Evolutionary conservation across 108 stramenopile genomes (phyloP).

Genomic region (Nitzschia sp.): DNA sequence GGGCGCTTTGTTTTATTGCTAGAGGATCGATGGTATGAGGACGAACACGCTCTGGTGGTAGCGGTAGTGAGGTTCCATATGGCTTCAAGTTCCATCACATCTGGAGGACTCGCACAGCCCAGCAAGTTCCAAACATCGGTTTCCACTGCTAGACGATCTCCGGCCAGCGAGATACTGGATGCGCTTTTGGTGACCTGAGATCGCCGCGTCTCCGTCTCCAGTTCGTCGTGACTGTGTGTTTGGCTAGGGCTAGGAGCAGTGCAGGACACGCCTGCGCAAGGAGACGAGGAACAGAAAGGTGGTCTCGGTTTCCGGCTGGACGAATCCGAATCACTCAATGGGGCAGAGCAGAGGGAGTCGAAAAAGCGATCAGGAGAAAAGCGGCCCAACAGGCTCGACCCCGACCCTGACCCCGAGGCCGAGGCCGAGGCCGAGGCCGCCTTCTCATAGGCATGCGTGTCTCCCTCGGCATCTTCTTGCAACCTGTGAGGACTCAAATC

Average conservation of each 20-base stretch:
- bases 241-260: slow-evolving; percentile 2
- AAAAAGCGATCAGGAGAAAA: slow-evolving; percentile 23
- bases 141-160: not conserved
- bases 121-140: slow-evolving; percentile 28
- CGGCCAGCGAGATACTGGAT: no score
- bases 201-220: no score
- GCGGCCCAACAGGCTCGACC: not conserved
- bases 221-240: no score
- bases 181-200: no score
- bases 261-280: not conserved
- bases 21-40: not conserved
- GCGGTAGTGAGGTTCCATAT: slow-evolving; percentile 21
- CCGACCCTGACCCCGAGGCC: not conserved
- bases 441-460: no score
- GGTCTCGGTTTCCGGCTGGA: no score
- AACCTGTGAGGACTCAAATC: not conserved
- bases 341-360: slow-evolving; percentile 23
- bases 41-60: not conserved
- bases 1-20: not conserved
- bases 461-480: not conserved
- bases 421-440: not conserved
- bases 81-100: slow-evolving; percentile 21
- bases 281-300: not conserved
- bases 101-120: slow-evolving; percentile 24
- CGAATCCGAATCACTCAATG: no score